A percentile compares a stretch with the other conserved stretches of the same genome.
phyloP scores from a whole-genome alignment of 805 yeast species.

The Starmerella geochares region DNA sequence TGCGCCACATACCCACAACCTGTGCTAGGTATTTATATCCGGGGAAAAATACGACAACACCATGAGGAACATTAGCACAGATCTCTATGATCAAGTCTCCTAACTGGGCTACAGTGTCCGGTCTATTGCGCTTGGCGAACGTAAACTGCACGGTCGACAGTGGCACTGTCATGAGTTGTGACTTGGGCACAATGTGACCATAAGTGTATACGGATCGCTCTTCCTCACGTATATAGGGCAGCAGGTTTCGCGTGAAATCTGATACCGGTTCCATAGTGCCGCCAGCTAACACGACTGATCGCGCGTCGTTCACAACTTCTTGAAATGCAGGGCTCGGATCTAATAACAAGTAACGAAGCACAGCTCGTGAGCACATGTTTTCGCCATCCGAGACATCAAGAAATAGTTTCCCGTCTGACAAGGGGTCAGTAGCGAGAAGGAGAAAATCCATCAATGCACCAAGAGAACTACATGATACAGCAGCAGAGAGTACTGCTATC shows the following conservation, averaged over 20 bases:
- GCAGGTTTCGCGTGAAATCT: conserved; percentile 58
- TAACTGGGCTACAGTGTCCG: conserved; percentile 38
- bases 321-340: conserved; percentile 68
- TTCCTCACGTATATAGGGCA: conserved; percentile 43
- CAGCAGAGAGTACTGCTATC: neutral
- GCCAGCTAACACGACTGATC: conserved; percentile 74
- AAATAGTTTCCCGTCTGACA: conserved; percentile 68
- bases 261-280: conserved; percentile 88
- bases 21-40: conserved; percentile 62
- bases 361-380: conserved; percentile 5
- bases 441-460: conserved; percentile 48
- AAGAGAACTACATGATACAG: conserved; percentile 1
- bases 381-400: conserved; percentile 38
- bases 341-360: conserved; percentile 57
- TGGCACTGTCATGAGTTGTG: conserved; percentile 54
- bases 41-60: conserved; percentile 74
- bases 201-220: conserved; percentile 53
- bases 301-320: conserved; percentile 52
- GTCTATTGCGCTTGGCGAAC: conserved; percentile 48
- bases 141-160: conserved; percentile 54
- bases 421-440: conserved; percentile 57
- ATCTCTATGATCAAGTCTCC: conserved; percentile 43
- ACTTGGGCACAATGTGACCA: conserved; percentile 71
- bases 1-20: conserved; percentile 47
- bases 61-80: conserved; percentile 47